Conservation (phyloP, 2,329 filamentous ascomycete genomes). For the Fusarium clavum region DNA sequence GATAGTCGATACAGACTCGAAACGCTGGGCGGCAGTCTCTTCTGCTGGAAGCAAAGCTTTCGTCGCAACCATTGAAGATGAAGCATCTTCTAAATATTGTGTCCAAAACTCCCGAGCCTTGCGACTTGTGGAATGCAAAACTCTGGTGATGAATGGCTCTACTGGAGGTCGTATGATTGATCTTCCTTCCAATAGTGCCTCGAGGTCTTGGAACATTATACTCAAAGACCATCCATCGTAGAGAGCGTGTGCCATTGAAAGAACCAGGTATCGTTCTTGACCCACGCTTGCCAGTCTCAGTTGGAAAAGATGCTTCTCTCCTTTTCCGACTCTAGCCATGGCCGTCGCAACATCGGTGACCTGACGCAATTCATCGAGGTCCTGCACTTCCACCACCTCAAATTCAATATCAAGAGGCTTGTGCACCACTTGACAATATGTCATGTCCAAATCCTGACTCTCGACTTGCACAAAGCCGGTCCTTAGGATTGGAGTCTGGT, state of each 20-base stretch:
- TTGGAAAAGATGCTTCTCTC: slow-evolving; percentile 59
- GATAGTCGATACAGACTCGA: slow-evolving; percentile 26
- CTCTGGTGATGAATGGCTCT: slow-evolving; percentile 60
- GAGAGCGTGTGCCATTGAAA: slow-evolving; percentile 86
- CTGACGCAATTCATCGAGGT: slow-evolving; percentile 50
- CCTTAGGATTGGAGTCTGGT: slow-evolving; percentile 75
- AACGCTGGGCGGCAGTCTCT: slow-evolving; percentile 8
- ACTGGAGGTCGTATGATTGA: slow-evolving; percentile 59
- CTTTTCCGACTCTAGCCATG: slow-evolving; percentile 53
- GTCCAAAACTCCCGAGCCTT: slow-evolving; percentile 73
- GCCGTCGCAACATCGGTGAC: slow-evolving; percentile 54
- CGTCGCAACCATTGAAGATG: slow-evolving; percentile 51
- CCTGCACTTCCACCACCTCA: slow-evolving; percentile 39
- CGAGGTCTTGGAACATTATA: slow-evolving; percentile 78
- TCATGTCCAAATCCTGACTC: slow-evolving; percentile 64
- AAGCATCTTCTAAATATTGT: slow-evolving; percentile 68
- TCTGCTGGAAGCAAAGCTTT: background rate
- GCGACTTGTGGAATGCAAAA: slow-evolving; percentile 31
- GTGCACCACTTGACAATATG: slow-evolving; percentile 63
- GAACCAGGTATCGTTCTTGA: slow-evolving; percentile 58
- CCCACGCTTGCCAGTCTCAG: slow-evolving; percentile 56
- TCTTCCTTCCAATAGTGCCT: slow-evolving; percentile 68
- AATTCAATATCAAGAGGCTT: slow-evolving; percentile 42
- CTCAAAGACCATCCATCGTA: slow-evolving; percentile 90
- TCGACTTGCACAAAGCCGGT: slow-evolving; percentile 78